Evolutionary conservation across 306 rosid species (phyloP).

Genomic region (Mimosa pudica): DNA sequence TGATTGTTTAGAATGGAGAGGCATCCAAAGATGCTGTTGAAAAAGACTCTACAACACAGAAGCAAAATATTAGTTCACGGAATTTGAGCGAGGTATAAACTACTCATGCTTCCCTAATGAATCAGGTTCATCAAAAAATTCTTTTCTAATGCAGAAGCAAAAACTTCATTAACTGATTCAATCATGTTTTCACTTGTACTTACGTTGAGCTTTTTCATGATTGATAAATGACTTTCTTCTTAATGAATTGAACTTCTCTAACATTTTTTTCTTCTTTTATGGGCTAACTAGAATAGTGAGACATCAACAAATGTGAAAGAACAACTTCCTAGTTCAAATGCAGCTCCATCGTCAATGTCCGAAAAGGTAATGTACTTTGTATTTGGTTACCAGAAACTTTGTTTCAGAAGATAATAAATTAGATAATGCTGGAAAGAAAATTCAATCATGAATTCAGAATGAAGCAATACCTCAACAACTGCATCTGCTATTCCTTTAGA

Average conservation of each 20-base stretch:
- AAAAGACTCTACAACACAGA: not conserved
- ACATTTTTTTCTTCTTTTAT: too few relatives aligned
- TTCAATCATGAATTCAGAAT: too few relatives aligned
- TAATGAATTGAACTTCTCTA: too few relatives aligned
- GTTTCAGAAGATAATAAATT: too few relatives aligned
- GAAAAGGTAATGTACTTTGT: not conserved
- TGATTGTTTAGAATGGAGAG: not conserved
- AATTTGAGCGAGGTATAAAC: not conserved
- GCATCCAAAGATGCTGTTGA: not conserved
- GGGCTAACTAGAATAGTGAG: not conserved
- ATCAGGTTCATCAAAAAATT: not conserved
- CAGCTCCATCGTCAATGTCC: not conserved
- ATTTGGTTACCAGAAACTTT: too few relatives aligned
- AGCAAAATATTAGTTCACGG: not conserved
- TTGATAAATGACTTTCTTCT: too few relatives aligned
- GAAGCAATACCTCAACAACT: too few relatives aligned
- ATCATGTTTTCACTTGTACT: not conserved
- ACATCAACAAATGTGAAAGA: not conserved
- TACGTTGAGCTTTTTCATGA: not conserved
- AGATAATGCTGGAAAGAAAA: too few relatives aligned
- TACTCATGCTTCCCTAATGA: not conserved
- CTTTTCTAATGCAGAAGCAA: not conserved
- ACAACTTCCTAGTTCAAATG: not conserved
- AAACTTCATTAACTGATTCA: not conserved
- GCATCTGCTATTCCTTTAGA: too few relatives aligned